Evolutionary conservation across 208 protist species (phyloP), one percentile per base, ranked within the genome.

Genomic region (Phytomonas sp.): DNA sequence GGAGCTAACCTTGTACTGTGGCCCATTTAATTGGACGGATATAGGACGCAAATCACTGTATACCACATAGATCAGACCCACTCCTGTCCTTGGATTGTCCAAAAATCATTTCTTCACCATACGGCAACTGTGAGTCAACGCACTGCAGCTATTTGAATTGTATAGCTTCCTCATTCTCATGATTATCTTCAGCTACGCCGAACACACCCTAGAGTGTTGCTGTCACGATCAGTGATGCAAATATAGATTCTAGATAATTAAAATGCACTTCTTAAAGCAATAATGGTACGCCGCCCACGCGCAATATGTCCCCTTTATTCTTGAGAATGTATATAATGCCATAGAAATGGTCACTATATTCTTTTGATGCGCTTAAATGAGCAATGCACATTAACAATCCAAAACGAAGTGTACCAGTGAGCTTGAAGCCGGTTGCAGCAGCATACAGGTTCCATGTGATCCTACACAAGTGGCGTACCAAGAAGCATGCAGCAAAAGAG

Each of bases 301-400:
- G 81, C 0, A 89, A 56, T 5, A 94, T 78, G 66, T 96, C 88
- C 23, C 87, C 88, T 29, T 88, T 60, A 70, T 96, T 88, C 63
- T 92, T 78, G 59, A 96, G 67, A 13, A 79, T 94, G 15, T 85
- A 84, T 81, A 96, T 90, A 63, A 96, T 85, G 51, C 87, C 91
- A 71, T 94, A 93, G 70, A 94, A 96, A 9, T 68, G 73, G 79
- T 81, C 86, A 36, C 78, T 82, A 67, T 85, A 81, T 6, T 68
- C 51, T 37, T 75, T 66, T 29, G 88, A 85, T 4, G 84, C 85
- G 11, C 79, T 71, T 69, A 94, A 88, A 0, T 88, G 87, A 15
- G 82, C 86, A 60, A 94, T 77, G 26, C 87, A 94, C 84, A 96
- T 89, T 53, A 93, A 28, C 13, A 96, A 74, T 5, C 86, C 91